These are phyloP conservation scores for Allium fistulosum DNA, from an alignment of 106 monocot species.

Conservation along the genomic window DNA sequence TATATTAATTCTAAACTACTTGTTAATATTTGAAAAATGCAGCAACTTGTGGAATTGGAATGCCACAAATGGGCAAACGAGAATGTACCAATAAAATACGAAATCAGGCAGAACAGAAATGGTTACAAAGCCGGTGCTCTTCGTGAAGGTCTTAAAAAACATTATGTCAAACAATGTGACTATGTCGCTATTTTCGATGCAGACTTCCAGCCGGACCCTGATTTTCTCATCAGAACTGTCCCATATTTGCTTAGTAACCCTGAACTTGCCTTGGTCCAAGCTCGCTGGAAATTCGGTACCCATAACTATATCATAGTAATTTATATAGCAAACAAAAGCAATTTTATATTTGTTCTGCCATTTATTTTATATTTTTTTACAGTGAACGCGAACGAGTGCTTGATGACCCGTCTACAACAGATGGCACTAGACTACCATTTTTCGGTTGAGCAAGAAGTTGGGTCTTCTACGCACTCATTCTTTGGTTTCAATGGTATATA, in stretches of 20 bases:
- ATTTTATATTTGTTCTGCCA: too few relatives aligned
- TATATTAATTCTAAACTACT: not conserved
- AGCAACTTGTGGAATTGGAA: not conserved
- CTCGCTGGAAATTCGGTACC: not conserved
- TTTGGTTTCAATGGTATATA: constrained; percentile 59
- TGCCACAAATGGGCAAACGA: not conserved
- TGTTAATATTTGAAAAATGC: not conserved
- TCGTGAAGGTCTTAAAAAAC: not conserved
- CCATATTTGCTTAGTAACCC: not conserved
- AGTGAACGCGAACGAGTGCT: constrained; percentile 65
- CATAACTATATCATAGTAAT: too few relatives aligned
- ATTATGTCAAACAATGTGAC: not conserved
- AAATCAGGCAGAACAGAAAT: not conserved
- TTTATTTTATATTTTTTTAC: not conserved
- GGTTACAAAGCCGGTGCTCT: not conserved
- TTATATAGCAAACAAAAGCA: too few relatives aligned
- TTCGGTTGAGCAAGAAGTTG: constrained; percentile 63
- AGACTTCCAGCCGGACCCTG: not conserved
- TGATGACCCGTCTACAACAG: constrained; percentile 59
- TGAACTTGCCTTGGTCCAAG: not conserved
- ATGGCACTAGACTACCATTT: constrained; percentile 64
- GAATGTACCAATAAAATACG: not conserved
- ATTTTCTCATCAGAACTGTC: not conserved
- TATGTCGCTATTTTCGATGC: constrained; percentile 1
- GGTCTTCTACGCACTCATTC: constrained; percentile 47